A percentile compares a stretch with the other conserved stretches of the same genome.
phyloP scores from a whole-genome alignment of 768 basidiomycete genomes.

The Naganishia friedmannii region DNA sequence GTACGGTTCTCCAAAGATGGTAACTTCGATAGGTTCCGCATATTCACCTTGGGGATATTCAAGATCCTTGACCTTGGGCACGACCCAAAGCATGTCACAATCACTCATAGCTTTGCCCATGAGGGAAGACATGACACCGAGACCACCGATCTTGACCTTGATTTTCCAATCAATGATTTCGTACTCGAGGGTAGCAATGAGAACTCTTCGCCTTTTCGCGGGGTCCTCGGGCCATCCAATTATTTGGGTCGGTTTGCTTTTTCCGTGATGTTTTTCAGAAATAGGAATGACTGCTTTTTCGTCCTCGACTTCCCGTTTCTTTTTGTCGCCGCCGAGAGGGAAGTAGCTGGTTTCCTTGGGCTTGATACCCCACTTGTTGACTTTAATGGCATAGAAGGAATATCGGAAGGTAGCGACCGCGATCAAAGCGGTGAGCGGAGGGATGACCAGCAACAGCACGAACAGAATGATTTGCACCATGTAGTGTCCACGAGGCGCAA shows the following conservation, averaged over 20 bases:
- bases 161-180: slow-evolving; percentile 96
- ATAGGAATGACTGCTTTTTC: slow-evolving; percentile 54
- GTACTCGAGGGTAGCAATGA: slow-evolving; percentile 90
- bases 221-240: slow-evolving; percentile 97
- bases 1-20: slow-evolving; percentile 93
- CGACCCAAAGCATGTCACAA: slow-evolving; percentile 87
- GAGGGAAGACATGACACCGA: slow-evolving; percentile 94
- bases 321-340: slow-evolving; percentile 80
- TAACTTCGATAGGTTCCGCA: slow-evolving; percentile 88
- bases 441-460: slow-evolving; percentile 74
- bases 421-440: slow-evolving; percentile 75
- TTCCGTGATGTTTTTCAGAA: slow-evolving; percentile 66
- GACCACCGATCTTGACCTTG: slow-evolving; percentile 95
- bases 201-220: slow-evolving; percentile 82
- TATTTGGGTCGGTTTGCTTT: slow-evolving; percentile 66
- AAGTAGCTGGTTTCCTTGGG: slow-evolving; percentile 69
- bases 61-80: slow-evolving; percentile 90
- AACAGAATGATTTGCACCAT: slow-evolving; percentile 82
- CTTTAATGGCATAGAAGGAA: slow-evolving; percentile 92
- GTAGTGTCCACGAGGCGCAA: slow-evolving; percentile 77
- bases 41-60: slow-evolving; percentile 90
- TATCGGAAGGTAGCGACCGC: slow-evolving; percentile 88
- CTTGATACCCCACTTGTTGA: slow-evolving; percentile 86
- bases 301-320: slow-evolving; percentile 53
- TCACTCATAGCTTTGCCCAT: slow-evolving; percentile 99